phyloP scores from a whole-genome alignment of 2,329 filamentous ascomycete species.

The Colletotrichum orchidophilum region DNA sequence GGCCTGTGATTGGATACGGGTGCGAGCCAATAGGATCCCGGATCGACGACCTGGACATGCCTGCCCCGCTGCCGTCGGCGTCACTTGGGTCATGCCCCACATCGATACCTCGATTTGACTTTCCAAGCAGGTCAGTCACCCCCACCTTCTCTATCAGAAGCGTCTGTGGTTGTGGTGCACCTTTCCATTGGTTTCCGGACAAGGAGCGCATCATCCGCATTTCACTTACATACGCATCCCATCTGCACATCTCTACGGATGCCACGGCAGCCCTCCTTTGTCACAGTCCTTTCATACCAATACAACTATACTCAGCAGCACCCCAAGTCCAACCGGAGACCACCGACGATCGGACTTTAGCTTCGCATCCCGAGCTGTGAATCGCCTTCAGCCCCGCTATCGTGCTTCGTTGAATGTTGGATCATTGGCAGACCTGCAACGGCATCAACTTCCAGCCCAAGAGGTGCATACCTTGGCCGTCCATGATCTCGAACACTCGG shows the following conservation, averaged over 20 bases:
- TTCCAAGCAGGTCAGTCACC: constrained; percentile 13
- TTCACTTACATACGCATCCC: constrained; percentile 15
- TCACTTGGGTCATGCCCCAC: constrained; percentile 23
- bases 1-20: background rate
- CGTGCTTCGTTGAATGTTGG: constrained; percentile 31
- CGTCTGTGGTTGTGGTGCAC: constrained; percentile 16
- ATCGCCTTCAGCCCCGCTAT: constrained; percentile 10
- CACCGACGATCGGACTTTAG: constrained; percentile 12
- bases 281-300: constrained; percentile 21
- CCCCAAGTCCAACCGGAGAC: background rate
- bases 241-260: constrained; percentile 10
- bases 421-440: constrained; percentile 27
- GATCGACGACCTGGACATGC: constrained; percentile 10
- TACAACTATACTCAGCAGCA: background rate
- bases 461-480: constrained; percentile 33
- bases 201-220: constrained; percentile 23
- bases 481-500: constrained; percentile 32
- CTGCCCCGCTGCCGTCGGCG: constrained; percentile 14
- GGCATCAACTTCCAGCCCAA: constrained; percentile 20
- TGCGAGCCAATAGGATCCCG: constrained; percentile 18
- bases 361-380: background rate
- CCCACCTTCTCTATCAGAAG: constrained; percentile 31
- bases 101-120: constrained; percentile 21
- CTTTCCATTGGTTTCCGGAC: constrained; percentile 28
- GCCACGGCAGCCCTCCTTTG: constrained; percentile 20